Evolutionary conservation across 768 basidiomycete genomes (phyloP).

Genomic region (Collybiopsis confluens): DNA sequence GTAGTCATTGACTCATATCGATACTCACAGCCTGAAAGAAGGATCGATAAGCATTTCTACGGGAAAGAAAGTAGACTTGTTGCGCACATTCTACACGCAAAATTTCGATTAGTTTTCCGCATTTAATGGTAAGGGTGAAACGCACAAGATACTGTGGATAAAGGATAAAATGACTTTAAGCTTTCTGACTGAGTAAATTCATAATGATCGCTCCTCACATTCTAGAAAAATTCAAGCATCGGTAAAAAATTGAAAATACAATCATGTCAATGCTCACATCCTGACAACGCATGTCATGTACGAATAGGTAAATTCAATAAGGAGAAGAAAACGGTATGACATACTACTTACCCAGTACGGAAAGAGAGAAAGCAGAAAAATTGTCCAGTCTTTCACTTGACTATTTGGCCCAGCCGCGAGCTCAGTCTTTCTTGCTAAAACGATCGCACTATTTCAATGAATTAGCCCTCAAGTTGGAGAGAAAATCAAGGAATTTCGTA

Average conservation of each 20-base stretch:
- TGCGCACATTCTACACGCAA: too few species aligned
- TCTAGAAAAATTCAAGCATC: background rate
- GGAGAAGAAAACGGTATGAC: background rate
- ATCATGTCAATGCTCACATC: background rate
- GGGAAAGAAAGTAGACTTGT: too few species aligned
- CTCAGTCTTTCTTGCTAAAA: background rate
- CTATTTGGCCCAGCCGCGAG: background rate
- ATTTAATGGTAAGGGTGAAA: too few species aligned
- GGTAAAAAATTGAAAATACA: background rate
- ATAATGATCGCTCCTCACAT: background rate
- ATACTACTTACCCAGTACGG: background rate
- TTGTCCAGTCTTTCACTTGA: background rate
- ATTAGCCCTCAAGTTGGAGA: background rate
- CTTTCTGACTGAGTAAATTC: too few species aligned
- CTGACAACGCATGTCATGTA: background rate
- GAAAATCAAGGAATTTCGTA: background rate
- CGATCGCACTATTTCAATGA: background rate
- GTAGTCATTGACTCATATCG: too few species aligned
- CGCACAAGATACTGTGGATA: too few species aligned
- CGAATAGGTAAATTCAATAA: background rate
- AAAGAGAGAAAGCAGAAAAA: background rate
- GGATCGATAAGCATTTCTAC: too few species aligned
- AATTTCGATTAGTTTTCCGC: too few species aligned
- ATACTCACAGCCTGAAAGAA: too few species aligned
- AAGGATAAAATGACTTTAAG: too few species aligned